A percentile compares a stretch with the other conserved stretches of the same genome.
These are phyloP conservation scores for Paralagenidium karlingii DNA, from an alignment of 352 stramenopile species.

Conservation along the genomic window DNA sequence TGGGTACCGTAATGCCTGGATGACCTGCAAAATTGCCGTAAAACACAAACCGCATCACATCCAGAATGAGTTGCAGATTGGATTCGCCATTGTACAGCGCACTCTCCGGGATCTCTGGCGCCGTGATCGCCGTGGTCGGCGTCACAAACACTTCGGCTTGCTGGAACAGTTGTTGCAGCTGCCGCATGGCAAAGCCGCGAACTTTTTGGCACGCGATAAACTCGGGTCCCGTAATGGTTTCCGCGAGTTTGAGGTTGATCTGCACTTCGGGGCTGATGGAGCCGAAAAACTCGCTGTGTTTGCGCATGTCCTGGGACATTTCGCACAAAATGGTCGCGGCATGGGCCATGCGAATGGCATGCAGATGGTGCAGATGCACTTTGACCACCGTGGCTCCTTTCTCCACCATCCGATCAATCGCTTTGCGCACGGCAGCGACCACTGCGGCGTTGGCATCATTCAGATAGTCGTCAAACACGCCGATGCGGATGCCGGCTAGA, in stretches of 20 bases:
- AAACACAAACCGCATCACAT: conserved; percentile 73
- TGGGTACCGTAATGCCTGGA: conserved; percentile 56
- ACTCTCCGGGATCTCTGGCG: conserved; percentile 54
- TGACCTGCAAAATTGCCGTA: conserved; percentile 84
- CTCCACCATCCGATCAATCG: conserved; percentile 30
- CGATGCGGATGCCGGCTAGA: conserved; percentile 56
- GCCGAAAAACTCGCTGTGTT: no score
- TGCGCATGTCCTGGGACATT: no score
- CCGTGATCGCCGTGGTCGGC: conserved; percentile 61
- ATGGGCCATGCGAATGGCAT: conserved; percentile 70
- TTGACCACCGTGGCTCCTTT: conserved; percentile 63
- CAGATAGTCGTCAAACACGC: conserved; percentile 65
- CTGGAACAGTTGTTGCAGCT: conserved; percentile 69
- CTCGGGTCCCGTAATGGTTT: conserved; percentile 56
- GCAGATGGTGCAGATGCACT: conserved; percentile 63
- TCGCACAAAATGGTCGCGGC: conserved; percentile 72
- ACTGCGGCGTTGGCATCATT: conserved; percentile 62
- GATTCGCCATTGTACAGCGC: conserved; percentile 39
- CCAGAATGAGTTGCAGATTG: neutral
- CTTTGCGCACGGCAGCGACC: conserved; percentile 18
- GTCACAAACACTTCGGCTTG: conserved; percentile 84
- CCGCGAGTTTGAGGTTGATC: conserved; percentile 58
- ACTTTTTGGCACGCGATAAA: conserved; percentile 81
- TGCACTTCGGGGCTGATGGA: conserved; percentile 62
- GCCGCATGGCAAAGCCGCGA: conserved; percentile 62